phyloP scores from a whole-genome alignment of 2,329 filamentous ascomycete species.

The Phyllosticta citribraziliensis region DNA sequence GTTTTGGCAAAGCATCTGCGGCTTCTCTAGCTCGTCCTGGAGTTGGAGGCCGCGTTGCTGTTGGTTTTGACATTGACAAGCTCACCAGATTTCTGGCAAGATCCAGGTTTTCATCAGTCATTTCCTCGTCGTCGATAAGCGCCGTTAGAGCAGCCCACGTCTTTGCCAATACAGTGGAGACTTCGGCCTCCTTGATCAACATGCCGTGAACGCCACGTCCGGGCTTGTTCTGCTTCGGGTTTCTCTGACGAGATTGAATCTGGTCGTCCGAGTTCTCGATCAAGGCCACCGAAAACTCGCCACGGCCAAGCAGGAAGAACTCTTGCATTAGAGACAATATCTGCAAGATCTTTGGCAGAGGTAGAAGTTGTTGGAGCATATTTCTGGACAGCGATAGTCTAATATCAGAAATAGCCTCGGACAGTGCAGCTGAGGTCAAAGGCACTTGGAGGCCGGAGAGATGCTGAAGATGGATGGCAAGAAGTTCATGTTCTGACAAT shows the following conservation, averaged over 20 bases:
- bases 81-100: slow-evolving; percentile 68
- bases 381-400: slow-evolving; percentile 75
- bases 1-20: slow-evolving; percentile 24
- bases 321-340: slow-evolving; percentile 69
- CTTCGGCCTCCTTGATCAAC: slow-evolving; percentile 76
- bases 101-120: slow-evolving; percentile 64
- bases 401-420: slow-evolving; percentile 64
- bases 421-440: slow-evolving; percentile 60
- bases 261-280: slow-evolving; percentile 77
- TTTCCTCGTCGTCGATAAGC: slow-evolving; percentile 67
- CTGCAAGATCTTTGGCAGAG: slow-evolving; percentile 65
- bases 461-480: slow-evolving; percentile 58
- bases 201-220: slow-evolving; percentile 43
- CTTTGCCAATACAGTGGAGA: slow-evolving; percentile 63
- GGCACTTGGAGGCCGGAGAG: slow-evolving; percentile 63
- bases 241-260: slow-evolving; percentile 59
- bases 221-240: slow-evolving; percentile 27
- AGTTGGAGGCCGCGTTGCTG: slow-evolving; percentile 27
- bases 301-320: slow-evolving; percentile 78
- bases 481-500: slow-evolving; percentile 44
- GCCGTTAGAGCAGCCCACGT: slow-evolving; percentile 74
- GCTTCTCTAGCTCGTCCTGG: slow-evolving; percentile 28
- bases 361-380: slow-evolving; percentile 71
- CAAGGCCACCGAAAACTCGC: slow-evolving; percentile 83
- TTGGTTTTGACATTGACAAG: slow-evolving; percentile 50